These are phyloP conservation scores for Plectranthus barbatus DNA, from an alignment of 257 asterid genomes.

Conservation along the genomic window DNA sequence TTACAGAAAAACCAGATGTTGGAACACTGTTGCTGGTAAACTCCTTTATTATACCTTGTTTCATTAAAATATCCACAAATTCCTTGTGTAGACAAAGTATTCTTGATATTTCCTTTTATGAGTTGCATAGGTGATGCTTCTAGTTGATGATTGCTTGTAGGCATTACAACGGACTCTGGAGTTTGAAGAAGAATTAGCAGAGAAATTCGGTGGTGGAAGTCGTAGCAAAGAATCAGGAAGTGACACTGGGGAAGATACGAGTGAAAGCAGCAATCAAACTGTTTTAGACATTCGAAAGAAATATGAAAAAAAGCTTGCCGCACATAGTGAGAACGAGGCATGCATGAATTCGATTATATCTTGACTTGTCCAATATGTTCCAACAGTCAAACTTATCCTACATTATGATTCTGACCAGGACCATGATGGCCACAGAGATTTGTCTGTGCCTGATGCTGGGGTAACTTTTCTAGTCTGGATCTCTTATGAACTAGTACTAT, in stretches of 20 bases:
- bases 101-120: background rate
- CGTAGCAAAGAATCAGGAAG: conserved; percentile 50
- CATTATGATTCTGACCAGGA: conserved; percentile 34
- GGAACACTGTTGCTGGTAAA: conserved; percentile 72
- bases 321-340: conserved; percentile 72
- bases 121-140: conserved; percentile 10
- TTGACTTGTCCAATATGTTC: conserved; percentile 10
- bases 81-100: background rate
- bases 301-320: conserved; percentile 91
- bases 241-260: conserved; percentile 61
- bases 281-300: conserved; percentile 89
- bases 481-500: conserved; percentile 1
- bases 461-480: conserved; percentile 32
- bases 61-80: conserved; percentile 4
- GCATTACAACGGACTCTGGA: conserved; percentile 95
- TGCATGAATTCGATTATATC: conserved; percentile 15
- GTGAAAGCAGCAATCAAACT: conserved; percentile 45
- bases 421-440: conserved; percentile 59
- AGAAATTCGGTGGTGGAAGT: conserved; percentile 91
- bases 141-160: conserved; percentile 31
- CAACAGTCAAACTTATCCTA: conserved; percentile 12
- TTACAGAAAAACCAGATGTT: conserved; percentile 96
- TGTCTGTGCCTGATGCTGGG: conserved; percentile 95
- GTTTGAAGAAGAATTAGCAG: conserved; percentile 97
- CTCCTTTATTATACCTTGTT: background rate